Evolutionary conservation across 23 red algal genomes (phyloP).

Genomic region (Gracilaria gracilis): DNA sequence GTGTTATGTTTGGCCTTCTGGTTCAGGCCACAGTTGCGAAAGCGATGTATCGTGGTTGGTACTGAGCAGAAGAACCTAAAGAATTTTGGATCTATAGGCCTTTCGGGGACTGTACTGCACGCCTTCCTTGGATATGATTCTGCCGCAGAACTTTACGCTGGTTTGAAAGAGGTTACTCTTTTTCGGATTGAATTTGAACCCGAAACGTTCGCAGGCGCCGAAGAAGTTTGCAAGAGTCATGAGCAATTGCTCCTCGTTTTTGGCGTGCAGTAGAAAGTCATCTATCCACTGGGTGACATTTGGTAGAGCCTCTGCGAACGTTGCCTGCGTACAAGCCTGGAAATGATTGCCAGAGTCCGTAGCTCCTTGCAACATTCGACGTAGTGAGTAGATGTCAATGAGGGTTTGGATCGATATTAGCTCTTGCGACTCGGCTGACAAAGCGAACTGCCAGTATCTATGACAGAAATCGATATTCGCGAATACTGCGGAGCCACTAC

Average conservation of each 20-base stretch:
- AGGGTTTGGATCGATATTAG: slow-evolving; percentile 36
- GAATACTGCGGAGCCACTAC: no score
- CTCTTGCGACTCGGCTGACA: neutral
- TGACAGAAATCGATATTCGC: no score
- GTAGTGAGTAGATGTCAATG: slow-evolving; percentile 23
- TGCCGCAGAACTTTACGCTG: slow-evolving; percentile 37
- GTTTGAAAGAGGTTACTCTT: slow-evolving; percentile 24
- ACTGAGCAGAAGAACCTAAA: no score
- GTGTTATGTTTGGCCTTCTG: no score
- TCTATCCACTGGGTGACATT: slow-evolving; percentile 33
- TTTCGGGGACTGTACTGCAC: no score
- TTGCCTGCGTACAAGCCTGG: slow-evolving; percentile 17
- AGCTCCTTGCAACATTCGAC: slow-evolving; percentile 34
- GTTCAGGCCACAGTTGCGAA: no score
- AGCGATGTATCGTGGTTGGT: no score
- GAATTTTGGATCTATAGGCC: no score
- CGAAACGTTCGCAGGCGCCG: neutral
- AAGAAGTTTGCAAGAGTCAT: slow-evolving; percentile 2
- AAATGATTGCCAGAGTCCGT: slow-evolving; percentile 49
- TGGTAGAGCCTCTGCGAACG: neutral
- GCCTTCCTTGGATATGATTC: slow-evolving; percentile 23
- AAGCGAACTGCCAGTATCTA: slow-evolving; percentile 35
- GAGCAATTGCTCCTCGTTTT: slow-evolving; percentile 1
- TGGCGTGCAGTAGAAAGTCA: slow-evolving; percentile 34
- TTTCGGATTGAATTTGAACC: neutral